phyloP scores from a whole-genome alignment of 805 yeast species.

The Yarrowia sp. region DNA sequence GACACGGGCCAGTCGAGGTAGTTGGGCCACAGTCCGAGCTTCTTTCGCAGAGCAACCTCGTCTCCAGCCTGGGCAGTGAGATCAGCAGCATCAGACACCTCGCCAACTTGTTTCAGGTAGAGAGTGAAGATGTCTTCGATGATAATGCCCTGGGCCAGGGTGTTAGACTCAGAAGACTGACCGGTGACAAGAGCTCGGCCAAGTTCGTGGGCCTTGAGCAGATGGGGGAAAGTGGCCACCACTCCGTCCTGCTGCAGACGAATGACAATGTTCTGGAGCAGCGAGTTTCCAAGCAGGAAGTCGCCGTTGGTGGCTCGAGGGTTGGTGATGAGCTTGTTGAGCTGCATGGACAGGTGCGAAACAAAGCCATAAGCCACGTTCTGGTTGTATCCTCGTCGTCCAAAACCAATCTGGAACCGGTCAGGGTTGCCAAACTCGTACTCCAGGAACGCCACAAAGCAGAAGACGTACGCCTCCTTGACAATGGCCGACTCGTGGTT shows the following conservation, averaged over 20 bases:
- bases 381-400: conserved; percentile 24
- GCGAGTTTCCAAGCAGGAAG: conserved; percentile 31
- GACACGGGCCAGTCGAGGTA: conserved; percentile 38
- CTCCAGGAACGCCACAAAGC: conserved; percentile 44
- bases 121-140: conserved; percentile 23
- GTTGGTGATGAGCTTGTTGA: conserved; percentile 17
- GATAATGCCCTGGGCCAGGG: conserved; percentile 27
- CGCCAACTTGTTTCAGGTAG: conserved; percentile 26
- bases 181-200: conserved; percentile 29
- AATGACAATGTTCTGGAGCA: conserved; percentile 24
- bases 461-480: conserved; percentile 43
- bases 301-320: conserved; percentile 34
- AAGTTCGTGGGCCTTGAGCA: conserved; percentile 29
- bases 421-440: conserved; percentile 39
- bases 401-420: conserved; percentile 21
- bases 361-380: conserved; percentile 33
- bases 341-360: conserved; percentile 15
- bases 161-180: conserved; percentile 27
- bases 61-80: conserved; percentile 4
- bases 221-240: conserved; percentile 26
- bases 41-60: conserved; percentile 21
- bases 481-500: conserved; percentile 43
- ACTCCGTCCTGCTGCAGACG: conserved; percentile 38
- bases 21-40: conserved; percentile 32
- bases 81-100: conserved; percentile 14